Evolutionary conservation across 441 rosid species (phyloP).

Genomic region (Aquilaria agallochum): DNA sequence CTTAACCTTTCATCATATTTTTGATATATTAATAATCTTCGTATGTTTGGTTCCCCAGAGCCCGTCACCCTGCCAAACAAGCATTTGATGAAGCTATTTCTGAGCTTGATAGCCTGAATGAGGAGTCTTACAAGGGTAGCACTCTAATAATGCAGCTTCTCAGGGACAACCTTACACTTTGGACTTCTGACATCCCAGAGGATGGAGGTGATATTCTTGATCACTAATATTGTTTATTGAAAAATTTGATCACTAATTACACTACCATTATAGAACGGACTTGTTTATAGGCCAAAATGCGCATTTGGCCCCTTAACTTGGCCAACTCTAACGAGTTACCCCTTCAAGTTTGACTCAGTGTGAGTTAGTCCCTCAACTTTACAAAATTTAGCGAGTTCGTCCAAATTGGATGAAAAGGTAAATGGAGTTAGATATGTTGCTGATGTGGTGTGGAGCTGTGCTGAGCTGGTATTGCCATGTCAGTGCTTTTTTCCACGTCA

Average conservation of each 20-base stretch:
- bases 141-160: slow-evolving; percentile 76
- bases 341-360: too few relatives aligned
- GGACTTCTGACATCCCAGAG: slow-evolving; percentile 59
- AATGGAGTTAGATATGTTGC: too few relatives aligned
- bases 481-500: too few relatives aligned
- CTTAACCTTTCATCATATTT: not conserved
- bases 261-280: not conserved
- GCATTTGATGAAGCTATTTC: slow-evolving; percentile 81
- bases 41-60: slow-evolving; percentile 18
- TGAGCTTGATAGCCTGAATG: slow-evolving; percentile 69
- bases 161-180: slow-evolving; percentile 66
- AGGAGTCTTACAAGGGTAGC: slow-evolving; percentile 72
- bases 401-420: too few relatives aligned
- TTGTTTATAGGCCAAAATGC: not conserved
- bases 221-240: not conserved
- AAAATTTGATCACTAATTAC: not conserved
- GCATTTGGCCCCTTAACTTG: too few relatives aligned
- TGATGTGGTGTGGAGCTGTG: too few relatives aligned
- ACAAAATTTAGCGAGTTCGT: too few relatives aligned
- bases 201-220: slow-evolving; percentile 24
- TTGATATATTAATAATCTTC: not conserved
- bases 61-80: slow-evolving; percentile 41
- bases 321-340: too few relatives aligned
- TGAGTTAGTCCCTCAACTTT: too few relatives aligned
- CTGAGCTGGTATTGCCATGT: too few relatives aligned